Base-by-base conservation (phyloP, 176 grass and related monocot genomes). In the Paspalum vaginatum region DNA sequence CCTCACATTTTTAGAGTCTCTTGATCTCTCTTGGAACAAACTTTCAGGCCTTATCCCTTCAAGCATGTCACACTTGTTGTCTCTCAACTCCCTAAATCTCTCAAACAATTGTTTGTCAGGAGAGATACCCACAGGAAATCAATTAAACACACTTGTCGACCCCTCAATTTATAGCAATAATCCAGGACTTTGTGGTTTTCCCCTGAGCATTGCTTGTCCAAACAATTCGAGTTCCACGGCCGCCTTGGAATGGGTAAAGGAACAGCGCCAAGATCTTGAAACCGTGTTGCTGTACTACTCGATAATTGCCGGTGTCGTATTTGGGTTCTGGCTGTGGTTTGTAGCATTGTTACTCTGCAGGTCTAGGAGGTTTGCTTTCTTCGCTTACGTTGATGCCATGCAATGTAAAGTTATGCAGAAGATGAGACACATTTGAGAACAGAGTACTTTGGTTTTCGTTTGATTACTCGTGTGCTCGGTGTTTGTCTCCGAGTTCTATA, bases 241-340 rank as follows among this genome's bases (percentile, higher is more conserved):
- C 10, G 0, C 37, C 22, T 26, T 59, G 50, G 25, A 50, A 43
- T 17, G n/a, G 10, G 37, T 0, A 59, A 48, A 17, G 8, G 13
- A 39, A 60, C 41, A 12, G 18, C 12, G 8, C 22, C 22, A 66
- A 7, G 48, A 56, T 8, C 56, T 8, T 61, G 74, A 54, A 45
- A 37, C 37, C 0, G 0, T 80, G 2, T 66, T 40, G 76, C 4
- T 86, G 0, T 86, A 49, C 59, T 80, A 38, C 24, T 56, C 11
- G 0, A 40, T 56, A 2, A 85, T 8, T 18, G 68, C 83, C 6
- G 76, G 83, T 55, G 7, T 12, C 37, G 48, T 65, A 12, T 64
- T 79, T 57, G 75, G 67, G 43, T 79, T 79, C 5, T 79, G 75
- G 83, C 1, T 79, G 27, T 79, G 75, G 66, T 85, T 85, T 37